These are phyloP conservation scores for Aspergillus melleus DNA, from an alignment of 2,329 filamentous ascomycete genomes.

Conservation along the genomic window DNA sequence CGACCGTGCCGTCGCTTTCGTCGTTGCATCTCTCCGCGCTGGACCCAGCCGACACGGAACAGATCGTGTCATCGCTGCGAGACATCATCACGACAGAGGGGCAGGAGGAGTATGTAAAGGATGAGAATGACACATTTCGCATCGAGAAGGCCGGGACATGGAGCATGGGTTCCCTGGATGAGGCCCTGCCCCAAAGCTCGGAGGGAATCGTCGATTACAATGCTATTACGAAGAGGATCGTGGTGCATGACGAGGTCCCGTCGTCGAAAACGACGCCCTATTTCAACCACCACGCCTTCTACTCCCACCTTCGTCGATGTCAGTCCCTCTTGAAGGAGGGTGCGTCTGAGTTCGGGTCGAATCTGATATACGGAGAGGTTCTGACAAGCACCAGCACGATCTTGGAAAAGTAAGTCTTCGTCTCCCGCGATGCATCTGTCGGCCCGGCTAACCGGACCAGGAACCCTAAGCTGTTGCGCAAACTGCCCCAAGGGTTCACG, in stretches of 20 bases:
- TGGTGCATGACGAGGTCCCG: conserved; percentile 72
- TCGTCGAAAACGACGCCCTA: conserved; percentile 72
- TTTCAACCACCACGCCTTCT: conserved; percentile 83
- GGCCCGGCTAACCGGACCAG: conserved; percentile 39
- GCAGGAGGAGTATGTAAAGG: conserved; percentile 71
- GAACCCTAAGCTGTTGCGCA: conserved; percentile 74
- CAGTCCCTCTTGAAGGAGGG: conserved; percentile 58
- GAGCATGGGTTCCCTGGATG: conserved; percentile 57
- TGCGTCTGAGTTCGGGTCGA: conserved; percentile 67
- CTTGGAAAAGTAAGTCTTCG: conserved; percentile 70
- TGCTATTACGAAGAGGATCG: conserved; percentile 69
- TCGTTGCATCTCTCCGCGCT: conserved; percentile 77
- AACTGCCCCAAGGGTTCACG: conserved; percentile 82
- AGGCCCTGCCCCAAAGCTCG: conserved; percentile 51
- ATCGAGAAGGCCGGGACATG: conserved; percentile 68
- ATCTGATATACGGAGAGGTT: conserved; percentile 84
- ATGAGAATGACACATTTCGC: conserved; percentile 79
- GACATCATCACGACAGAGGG: conserved; percentile 68
- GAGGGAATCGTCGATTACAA: conserved; percentile 74
- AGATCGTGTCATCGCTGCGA: conserved; percentile 63
- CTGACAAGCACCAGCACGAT: conserved; percentile 93
- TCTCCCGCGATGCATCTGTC: background rate
- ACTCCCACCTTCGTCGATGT: conserved; percentile 68
- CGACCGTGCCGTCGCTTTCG: conserved; percentile 75
- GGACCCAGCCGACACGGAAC: conserved; percentile 63